Evolutionary conservation across 257 asterid genomes (phyloP).

Genomic region (Knoxia roxburghii): DNA sequence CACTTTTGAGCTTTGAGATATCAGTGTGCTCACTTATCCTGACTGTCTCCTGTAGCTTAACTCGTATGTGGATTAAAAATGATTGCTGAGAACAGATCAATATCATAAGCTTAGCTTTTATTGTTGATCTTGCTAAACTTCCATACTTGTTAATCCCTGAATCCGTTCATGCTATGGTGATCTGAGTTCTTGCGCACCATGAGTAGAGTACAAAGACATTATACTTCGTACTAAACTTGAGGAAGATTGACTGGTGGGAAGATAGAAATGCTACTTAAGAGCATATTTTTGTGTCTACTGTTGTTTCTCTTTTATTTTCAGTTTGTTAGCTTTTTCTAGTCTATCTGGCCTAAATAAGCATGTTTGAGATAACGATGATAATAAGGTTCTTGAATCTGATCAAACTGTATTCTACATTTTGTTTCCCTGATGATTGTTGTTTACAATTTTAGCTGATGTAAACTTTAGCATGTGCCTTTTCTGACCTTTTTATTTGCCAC

Average conservation of each 20-base stretch:
- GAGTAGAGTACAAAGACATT: neutral
- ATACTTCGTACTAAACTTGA: neutral
- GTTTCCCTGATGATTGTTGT: neutral
- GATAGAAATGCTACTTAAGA: neutral
- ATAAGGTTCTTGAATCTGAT: conserved; percentile 1
- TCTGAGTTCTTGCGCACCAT: neutral
- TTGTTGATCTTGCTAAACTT: neutral
- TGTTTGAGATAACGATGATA: neutral
- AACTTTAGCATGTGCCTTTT: neutral
- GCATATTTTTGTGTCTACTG: neutral
- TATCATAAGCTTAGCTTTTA: neutral
- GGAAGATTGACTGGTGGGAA: neutral
- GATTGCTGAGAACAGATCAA: neutral
- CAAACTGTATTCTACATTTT: neutral
- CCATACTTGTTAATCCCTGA: neutral
- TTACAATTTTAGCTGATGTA: neutral
- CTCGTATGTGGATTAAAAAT: neutral
- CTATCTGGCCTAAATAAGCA: neutral
- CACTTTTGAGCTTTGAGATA: neutral
- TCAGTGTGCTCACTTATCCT: neutral
- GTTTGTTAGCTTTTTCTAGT: neutral
- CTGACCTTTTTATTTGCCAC: neutral
- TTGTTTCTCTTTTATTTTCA: neutral
- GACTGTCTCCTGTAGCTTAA: neutral
- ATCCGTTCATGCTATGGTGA: neutral